Evolutionary conservation across 768 basidiomycete genomes (phyloP).

Genomic region (Hortiboletus campestris): DNA sequence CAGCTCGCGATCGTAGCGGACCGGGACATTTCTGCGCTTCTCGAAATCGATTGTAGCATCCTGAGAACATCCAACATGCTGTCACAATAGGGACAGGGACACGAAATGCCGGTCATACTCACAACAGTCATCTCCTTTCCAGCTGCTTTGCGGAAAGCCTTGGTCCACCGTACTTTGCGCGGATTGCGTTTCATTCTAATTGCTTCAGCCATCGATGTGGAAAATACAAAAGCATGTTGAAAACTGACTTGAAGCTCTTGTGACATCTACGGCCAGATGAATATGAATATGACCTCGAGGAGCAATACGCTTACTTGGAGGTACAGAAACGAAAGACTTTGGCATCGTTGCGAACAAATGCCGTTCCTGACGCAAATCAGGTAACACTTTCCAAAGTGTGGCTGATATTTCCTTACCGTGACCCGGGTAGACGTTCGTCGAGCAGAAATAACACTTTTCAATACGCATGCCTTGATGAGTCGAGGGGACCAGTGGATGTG

Average conservation of each 20-base stretch:
- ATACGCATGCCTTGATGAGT: conserved; percentile 65
- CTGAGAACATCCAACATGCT: conserved; percentile 40
- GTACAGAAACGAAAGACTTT: conserved; percentile 98
- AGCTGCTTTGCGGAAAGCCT: conserved; percentile 97
- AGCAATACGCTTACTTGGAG: conserved; percentile 68
- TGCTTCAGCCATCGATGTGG: background rate
- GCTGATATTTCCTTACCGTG: conserved; percentile 56
- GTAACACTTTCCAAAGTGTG: background rate
- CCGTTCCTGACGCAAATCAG: conserved; percentile 54
- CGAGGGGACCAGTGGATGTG: conserved; percentile 18
- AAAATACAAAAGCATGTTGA: background rate
- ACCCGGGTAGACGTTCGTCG: conserved; percentile 93
- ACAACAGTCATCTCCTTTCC: conserved; percentile 99
- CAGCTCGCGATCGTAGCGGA: conserved; percentile 94
- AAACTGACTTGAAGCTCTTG: conserved; percentile 95
- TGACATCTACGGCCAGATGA: conserved; percentile 65
- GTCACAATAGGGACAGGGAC: background rate
- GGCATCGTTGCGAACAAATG: conserved; percentile 96
- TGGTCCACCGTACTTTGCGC: conserved; percentile 98
- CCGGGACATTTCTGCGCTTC: conserved; percentile 95
- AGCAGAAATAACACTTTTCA: conserved; percentile 99
- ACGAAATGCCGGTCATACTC: conserved; percentile 29
- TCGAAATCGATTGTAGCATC: conserved; percentile 99
- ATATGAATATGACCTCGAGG: background rate
- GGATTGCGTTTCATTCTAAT: conserved; percentile 98